Percentiles rank a stretch among this genome's conserved stretches.
These are phyloP conservation scores for Camillea tinctor DNA, from an alignment of 2,329 filamentous ascomycete species.

Conservation along the genomic window DNA sequence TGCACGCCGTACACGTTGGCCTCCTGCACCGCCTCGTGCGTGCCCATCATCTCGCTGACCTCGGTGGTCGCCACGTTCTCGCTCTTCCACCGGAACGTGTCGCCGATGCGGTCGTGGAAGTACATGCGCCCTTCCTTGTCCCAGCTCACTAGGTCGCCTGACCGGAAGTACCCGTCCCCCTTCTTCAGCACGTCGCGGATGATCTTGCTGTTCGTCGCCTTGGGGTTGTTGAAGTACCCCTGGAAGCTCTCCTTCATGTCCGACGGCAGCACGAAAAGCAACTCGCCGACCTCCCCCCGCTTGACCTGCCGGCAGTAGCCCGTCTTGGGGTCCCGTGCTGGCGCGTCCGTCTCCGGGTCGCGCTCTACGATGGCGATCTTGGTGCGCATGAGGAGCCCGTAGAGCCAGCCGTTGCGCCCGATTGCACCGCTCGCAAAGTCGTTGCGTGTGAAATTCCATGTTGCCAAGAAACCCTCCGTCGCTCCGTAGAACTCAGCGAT, in stretches of 20 bases:
- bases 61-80: constrained; percentile 83
- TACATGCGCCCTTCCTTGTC: constrained; percentile 70
- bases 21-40: constrained; percentile 66
- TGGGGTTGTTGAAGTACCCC: constrained; percentile 75
- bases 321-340: constrained; percentile 65
- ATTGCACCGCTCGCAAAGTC: constrained; percentile 74
- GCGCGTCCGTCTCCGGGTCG: constrained; percentile 68
- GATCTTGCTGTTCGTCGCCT: constrained; percentile 72
- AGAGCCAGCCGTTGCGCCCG: constrained; percentile 67
- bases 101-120: constrained; percentile 79
- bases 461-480: constrained; percentile 68
- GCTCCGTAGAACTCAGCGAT: constrained; percentile 81
- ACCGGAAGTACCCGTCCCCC: constrained; percentile 80
- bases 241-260: constrained; percentile 68
- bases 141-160: constrained; percentile 76
- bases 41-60: constrained; percentile 72
- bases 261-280: constrained; percentile 68
- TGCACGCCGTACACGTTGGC: constrained; percentile 85
- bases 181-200: constrained; percentile 69
- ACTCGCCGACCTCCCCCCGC: constrained; percentile 68
- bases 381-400: constrained; percentile 50
- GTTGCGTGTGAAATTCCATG: constrained; percentile 73
- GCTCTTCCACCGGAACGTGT: constrained; percentile 78
- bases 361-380: constrained; percentile 62
- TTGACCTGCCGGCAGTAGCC: constrained; percentile 63